Evolutionary conservation across 371 early-diverging fungal genomes (phyloP), one percentile per base, ranked within the genome.

Genomic region (Mucor irregularis): DNA sequence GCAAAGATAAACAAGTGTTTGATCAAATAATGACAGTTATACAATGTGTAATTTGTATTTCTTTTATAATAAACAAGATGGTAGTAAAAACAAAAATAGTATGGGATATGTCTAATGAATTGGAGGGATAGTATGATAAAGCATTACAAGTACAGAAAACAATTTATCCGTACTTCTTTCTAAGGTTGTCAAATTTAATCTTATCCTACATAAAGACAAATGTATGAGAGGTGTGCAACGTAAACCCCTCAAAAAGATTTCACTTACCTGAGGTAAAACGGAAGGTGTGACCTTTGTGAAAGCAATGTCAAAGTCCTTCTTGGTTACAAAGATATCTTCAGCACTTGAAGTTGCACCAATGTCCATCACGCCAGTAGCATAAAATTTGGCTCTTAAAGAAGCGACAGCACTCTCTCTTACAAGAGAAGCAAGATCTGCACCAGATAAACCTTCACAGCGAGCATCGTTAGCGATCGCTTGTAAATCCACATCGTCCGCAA

Each of bases 381-480:
- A 79, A 33, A 91, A 68, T 19, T 80, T 81, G 4, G 75, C 74
- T 55, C 93, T 73, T 46, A 98, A 68, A 0, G 97, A 91, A 4
- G 90, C 77, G 30, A 94, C 92, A 2, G 91, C 89, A 26, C 95
- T 93, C 69, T 96, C 96, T 48, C 95, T 82, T 8, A 96, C 88
- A 42, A 98, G 74, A 0, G 94, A 86, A 0, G 94, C 90, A 55
- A 99, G 73, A 83, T 99, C 99, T 8, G 99, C 99, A 60, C 99
- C 99, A 64, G 93, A 79, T 60, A 87, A 88, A 9, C 93, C 90
- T 43, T 92, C 89, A 54, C 92, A 90, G 4, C 86, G 80, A 14
- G 59, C 25, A 61, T 95, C 89, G 2, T 72, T 58, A 0, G 97
- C 96, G 14, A 99, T 74, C 10, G 58, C 71, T n/a, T 64, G 65